Conservation (phyloP, 257 asterid species). For the Asclepias syriaca region DNA sequence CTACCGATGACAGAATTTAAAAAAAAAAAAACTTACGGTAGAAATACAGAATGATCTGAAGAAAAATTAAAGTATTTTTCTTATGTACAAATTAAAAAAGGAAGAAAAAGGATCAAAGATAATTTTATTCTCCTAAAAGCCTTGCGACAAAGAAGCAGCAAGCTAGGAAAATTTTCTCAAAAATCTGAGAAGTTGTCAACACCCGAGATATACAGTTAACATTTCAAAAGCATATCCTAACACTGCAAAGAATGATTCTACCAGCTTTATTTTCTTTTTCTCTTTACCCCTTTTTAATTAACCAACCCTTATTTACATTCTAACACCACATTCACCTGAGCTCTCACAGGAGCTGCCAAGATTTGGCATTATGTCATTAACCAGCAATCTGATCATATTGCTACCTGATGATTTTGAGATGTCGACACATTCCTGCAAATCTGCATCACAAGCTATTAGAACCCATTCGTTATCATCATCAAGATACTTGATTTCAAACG, state of each 20-base stretch:
- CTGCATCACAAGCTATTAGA: slow-evolving; percentile 62
- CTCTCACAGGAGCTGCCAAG: slow-evolving; percentile 86
- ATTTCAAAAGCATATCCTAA: slow-evolving; percentile 25
- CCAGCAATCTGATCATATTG: slow-evolving; percentile 53
- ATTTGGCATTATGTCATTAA: slow-evolving; percentile 60
- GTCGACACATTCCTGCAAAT: slow-evolving; percentile 64
- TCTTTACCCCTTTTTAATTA: too few species aligned
- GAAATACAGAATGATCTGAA: too few species aligned
- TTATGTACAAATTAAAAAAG: neutral
- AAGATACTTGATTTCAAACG: slow-evolving; percentile 68
- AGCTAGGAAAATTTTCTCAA: slow-evolving; percentile 3
- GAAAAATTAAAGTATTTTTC: neutral
- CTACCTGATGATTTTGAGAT: slow-evolving; percentile 47
- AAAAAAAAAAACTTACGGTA: too few species aligned
- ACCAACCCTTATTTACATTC: slow-evolving; percentile 30
- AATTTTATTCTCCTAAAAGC: neutral
- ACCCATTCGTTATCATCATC: slow-evolving; percentile 96
- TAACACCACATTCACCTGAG: slow-evolving; percentile 54
- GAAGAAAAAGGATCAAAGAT: neutral
- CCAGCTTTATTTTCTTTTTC: slow-evolving; percentile 5
- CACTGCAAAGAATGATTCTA: slow-evolving; percentile 40
- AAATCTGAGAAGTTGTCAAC: neutral
- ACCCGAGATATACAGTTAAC: slow-evolving; percentile 36
- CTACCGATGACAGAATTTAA: too few species aligned
- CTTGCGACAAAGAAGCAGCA: neutral